Evolutionary conservation across 1,284 basidiomycete species (phyloP).

Genomic region (Leccinum pachyderme): DNA sequence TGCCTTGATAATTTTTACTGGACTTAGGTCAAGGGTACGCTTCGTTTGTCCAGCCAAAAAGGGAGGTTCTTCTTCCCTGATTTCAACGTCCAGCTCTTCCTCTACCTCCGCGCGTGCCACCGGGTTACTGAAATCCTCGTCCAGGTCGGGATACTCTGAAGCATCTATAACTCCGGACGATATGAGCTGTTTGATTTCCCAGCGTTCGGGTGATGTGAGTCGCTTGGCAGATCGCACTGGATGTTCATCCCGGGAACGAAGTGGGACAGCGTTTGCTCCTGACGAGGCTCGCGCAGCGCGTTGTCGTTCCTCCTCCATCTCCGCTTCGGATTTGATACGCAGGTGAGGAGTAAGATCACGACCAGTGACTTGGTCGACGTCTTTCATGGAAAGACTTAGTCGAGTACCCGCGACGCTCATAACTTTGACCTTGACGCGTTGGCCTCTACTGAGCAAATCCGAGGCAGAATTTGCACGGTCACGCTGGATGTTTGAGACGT

Average conservation of each 20-base stretch:
- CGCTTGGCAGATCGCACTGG: constrained; percentile 81
- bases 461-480: constrained; percentile 83
- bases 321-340: constrained; percentile 89
- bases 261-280: constrained; percentile 70
- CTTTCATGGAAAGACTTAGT: constrained; percentile 92
- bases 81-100: constrained; percentile 96
- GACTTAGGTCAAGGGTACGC: constrained; percentile 91
- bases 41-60: constrained; percentile 97
- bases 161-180: constrained; percentile 92
- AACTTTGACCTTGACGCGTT: constrained; percentile 92
- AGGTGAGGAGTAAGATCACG: constrained; percentile 92
- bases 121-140: constrained; percentile 84
- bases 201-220: constrained; percentile 94
- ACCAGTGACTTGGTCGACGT: constrained; percentile 91
- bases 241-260: constrained; percentile 52
- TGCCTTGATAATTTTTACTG: constrained; percentile 95
- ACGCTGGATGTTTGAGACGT: constrained; percentile 89
- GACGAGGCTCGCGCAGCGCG: constrained; percentile 56
- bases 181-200: constrained; percentile 99
- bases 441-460: constrained; percentile 83
- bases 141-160: constrained; percentile 94
- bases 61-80: constrained; percentile 94
- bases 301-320: constrained; percentile 77
- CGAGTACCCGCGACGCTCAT: constrained; percentile 87
- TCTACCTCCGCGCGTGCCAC: constrained; percentile 84